These are phyloP conservation scores for Canariomyces notabilis DNA, from an alignment of 2,329 filamentous ascomycete genomes.

Conservation along the genomic window DNA sequence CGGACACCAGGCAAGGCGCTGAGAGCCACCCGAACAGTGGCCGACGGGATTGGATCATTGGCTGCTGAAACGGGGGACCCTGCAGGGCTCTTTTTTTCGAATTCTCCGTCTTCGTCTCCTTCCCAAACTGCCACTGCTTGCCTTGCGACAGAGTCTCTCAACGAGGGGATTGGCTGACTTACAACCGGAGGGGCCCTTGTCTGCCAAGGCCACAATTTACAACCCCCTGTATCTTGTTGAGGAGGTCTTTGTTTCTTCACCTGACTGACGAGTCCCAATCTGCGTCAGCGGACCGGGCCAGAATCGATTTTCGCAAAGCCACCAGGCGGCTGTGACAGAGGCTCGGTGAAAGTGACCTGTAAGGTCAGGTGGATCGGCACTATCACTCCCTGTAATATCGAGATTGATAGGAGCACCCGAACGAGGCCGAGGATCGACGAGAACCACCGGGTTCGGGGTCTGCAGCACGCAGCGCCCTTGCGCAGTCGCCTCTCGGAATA, in stretches of 20 bases:
- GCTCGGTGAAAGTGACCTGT: not conserved
- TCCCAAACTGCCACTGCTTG: constrained; percentile 15
- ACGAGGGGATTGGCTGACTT: constrained; percentile 26
- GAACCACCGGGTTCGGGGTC: constrained; percentile 12
- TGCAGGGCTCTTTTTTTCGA: constrained; percentile 4
- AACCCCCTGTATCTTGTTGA: constrained; percentile 20
- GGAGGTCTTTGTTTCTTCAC: constrained; percentile 19
- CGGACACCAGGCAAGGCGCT: constrained; percentile 3
- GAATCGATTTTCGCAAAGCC: constrained; percentile 1
- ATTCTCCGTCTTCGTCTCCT: constrained; percentile 8
- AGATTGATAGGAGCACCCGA: not conserved
- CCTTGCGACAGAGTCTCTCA: constrained; percentile 18
- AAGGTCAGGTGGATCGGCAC: not conserved
- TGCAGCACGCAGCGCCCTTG: not conserved
- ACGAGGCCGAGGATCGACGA: not conserved
- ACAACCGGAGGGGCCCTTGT: constrained; percentile 28
- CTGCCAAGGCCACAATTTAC: constrained; percentile 27
- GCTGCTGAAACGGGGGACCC: constrained; percentile 1
- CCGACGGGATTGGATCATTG: constrained; percentile 7
- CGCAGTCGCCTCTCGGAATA: not conserved
- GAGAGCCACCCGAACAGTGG: not conserved
- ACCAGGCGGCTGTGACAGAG: not conserved
- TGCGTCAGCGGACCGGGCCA: constrained; percentile 22
- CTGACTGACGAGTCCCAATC: constrained; percentile 22
- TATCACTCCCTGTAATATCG: not conserved